Conservation (phyloP, 1,284 basidiomycete genomes). For the Ustilago hordei region DNA sequence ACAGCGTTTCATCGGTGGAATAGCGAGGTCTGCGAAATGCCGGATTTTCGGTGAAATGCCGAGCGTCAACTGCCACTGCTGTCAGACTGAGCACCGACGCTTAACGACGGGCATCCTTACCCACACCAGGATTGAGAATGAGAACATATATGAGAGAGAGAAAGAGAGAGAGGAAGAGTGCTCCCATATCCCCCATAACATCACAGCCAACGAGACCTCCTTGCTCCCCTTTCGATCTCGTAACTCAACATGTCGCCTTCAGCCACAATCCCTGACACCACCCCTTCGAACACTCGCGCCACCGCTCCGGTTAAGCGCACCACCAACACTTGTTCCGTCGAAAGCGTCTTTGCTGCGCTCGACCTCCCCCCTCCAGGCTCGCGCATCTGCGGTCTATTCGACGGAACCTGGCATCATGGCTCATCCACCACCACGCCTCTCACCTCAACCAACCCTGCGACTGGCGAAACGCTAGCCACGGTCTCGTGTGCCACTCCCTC, state of each 20-base stretch:
- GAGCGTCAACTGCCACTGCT: not conserved
- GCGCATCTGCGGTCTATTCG: slow-evolving; percentile 53
- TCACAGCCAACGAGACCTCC: not conserved
- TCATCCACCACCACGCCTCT: slow-evolving; percentile 22
- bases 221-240: not conserved
- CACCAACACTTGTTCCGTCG: slow-evolving; percentile 8
- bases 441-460: slow-evolving; percentile 59
- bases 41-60: not conserved
- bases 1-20: not conserved
- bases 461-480: slow-evolving; percentile 51
- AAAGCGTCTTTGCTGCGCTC: slow-evolving; percentile 29
- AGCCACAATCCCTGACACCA: slow-evolving; percentile 28
- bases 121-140: too few relatives aligned
- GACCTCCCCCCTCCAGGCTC: slow-evolving; percentile 42
- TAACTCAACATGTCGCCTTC: slow-evolving; percentile 16
- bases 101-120: too few relatives aligned
- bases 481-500: slow-evolving; percentile 75
- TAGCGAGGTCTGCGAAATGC: slow-evolving; percentile 1
- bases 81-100: too few relatives aligned
- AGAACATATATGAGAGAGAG: not conserved
- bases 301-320: slow-evolving; percentile 1
- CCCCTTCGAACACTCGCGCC: slow-evolving; percentile 5
- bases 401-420: slow-evolving; percentile 53
- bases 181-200: not conserved
- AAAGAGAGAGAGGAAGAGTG: not conserved